Evolutionary conservation across 495 filamentous ascomycete species (phyloP), one percentile per base, ranked within the genome.

Genomic region (Daldinia vernicosa): DNA sequence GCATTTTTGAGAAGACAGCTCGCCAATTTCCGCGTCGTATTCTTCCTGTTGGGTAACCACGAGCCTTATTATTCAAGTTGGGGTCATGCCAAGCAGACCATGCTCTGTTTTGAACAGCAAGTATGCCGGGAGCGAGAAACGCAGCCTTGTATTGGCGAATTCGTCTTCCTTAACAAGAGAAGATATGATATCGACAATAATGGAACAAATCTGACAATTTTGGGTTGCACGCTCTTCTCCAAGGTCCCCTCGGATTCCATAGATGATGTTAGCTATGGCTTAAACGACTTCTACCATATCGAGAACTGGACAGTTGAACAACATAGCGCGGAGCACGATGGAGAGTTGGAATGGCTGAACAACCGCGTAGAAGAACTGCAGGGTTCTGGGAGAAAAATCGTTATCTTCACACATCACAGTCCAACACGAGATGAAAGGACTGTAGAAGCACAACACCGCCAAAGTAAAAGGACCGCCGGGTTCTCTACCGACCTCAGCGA

Each of bases 31-130:
- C 56, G 75, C 17, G 64, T 80, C 2, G 84, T 90, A 0, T 83
- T 88, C 43, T 77, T 86, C 43, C 74, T 89, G 0, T 75, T 84
- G 1, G 87, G 87, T 0, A 90, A 89, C 65, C 87, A 89, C 63
- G 87, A 90, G 68, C 74, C 86, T 1, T 89, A 84, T 64, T 60
- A 83, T 45, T 80, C 79, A 15, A 79, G 30, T 43, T 87, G 83
- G 83, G 33, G 39, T 6, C 70, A 72, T 14, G 65, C 74, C 1
- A 61, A 75, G 22, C 50, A 40, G 17, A 17, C 19, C 0, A 47
- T 67, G 17, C 67, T 40, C 15, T 35, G 9, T 6, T 80, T 78
- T 47, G 72, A 79, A 32, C 8, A 57, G n/a, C 30, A 74, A 5
- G 60, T 77, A 9, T 27, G 22, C 11, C 72, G 71, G 47, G 39